phyloP scores from a whole-genome alignment of 192 early-diverging fungal genomes.

The Jimgerdemannia lactiflua region DNA sequence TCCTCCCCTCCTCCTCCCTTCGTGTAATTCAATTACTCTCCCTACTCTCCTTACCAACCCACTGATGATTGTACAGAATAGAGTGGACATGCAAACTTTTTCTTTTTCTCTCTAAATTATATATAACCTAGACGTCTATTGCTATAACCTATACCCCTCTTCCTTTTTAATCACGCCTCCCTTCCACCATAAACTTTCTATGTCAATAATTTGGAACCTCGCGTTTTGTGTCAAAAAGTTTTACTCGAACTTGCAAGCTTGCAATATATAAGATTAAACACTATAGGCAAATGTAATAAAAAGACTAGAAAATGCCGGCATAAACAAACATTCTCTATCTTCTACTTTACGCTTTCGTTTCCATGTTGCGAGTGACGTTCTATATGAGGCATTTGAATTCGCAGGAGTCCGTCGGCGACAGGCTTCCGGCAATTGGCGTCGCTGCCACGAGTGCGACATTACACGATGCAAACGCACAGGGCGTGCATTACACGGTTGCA shows the following conservation, averaged over 20 bases:
- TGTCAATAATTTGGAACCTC: background rate
- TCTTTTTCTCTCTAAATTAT: background rate
- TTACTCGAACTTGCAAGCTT: background rate
- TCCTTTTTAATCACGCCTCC: background rate
- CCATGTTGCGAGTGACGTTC: too few relatives aligned
- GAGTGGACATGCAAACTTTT: background rate
- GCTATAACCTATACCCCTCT: background rate
- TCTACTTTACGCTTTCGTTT: too few relatives aligned
- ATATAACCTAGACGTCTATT: background rate
- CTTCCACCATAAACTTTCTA: background rate
- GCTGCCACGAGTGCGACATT: too few relatives aligned
- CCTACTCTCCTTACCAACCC: conserved; percentile 4
- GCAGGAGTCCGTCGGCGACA: too few relatives aligned
- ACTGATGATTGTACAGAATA: conserved; percentile 1
- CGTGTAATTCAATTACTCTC: conserved; percentile 2
- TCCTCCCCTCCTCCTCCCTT: background rate
- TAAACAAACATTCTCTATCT: too few relatives aligned
- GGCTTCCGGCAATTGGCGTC: too few relatives aligned
- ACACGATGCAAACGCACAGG: too few relatives aligned
- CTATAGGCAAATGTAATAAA: too few relatives aligned
- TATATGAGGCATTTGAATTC: too few relatives aligned
- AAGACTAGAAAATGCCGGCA: too few relatives aligned
- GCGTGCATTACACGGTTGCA: too few relatives aligned
- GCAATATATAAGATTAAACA: too few relatives aligned
- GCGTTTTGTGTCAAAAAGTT: background rate